These are phyloP conservation scores for Fraxinus nigra DNA, from an alignment of 305 asterid species.

Conservation along the genomic window DNA sequence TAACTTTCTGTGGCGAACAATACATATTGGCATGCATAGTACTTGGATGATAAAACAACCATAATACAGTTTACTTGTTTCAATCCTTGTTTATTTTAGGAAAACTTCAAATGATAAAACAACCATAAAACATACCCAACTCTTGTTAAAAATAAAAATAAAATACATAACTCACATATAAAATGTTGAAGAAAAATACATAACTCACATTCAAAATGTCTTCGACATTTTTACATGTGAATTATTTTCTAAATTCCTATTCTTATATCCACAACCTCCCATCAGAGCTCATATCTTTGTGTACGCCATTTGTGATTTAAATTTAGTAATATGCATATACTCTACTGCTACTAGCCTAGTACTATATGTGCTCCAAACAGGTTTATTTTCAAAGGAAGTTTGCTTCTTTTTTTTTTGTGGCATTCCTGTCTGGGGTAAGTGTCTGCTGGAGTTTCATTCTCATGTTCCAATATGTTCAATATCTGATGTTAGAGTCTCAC, in stretches of 20 bases:
- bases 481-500: too few relatives aligned
- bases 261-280: not conserved
- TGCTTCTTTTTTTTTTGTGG: not conserved
- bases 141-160: not conserved
- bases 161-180: too few relatives aligned
- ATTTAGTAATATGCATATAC: not conserved
- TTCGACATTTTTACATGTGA: not conserved
- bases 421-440: not conserved
- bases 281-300: not conserved
- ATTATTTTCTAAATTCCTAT: not conserved
- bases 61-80: not conserved
- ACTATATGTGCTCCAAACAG: not conserved
- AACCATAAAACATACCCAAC: not conserved
- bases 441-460: not conserved
- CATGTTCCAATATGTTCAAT: not conserved
- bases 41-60: not conserved
- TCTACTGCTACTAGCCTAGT: not conserved
- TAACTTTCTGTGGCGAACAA: not conserved
- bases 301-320: not conserved
- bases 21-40: not conserved
- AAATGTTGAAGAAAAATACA: not conserved
- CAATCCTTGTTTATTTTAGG: not conserved
- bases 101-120: not conserved
- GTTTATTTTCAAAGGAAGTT: not conserved
- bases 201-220: not conserved